These are phyloP conservation scores for Stachybotrys echinatus DNA, from an alignment of 2,329 filamentous ascomycete genomes.

Conservation along the genomic window DNA sequence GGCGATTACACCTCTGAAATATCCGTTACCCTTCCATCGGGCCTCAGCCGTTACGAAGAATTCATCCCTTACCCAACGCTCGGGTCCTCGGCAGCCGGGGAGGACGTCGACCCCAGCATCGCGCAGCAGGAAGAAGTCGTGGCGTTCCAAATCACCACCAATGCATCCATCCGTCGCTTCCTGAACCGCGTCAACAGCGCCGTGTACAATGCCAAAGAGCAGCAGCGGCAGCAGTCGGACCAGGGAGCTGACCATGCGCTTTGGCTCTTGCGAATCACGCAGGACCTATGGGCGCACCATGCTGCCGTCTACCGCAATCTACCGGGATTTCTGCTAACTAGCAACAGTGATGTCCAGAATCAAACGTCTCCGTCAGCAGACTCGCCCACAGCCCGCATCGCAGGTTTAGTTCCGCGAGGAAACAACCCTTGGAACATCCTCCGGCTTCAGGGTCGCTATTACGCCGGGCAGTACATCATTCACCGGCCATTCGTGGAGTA, in stretches of 20 bases:
- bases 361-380: neutral
- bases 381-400: constrained; percentile 8
- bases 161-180: constrained; percentile 21
- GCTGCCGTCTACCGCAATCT: constrained; percentile 20
- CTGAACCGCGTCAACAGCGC: constrained; percentile 22
- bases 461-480: constrained; percentile 23
- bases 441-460: constrained; percentile 20
- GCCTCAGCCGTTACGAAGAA: constrained; percentile 22
- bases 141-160: constrained; percentile 23
- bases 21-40: constrained; percentile 18
- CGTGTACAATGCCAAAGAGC: constrained; percentile 20
- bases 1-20: constrained; percentile 23
- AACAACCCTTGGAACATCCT: constrained; percentile 26
- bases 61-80: constrained; percentile 16
- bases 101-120: neutral
- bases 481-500: constrained; percentile 23
- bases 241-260: constrained; percentile 11
- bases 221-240: constrained; percentile 11
- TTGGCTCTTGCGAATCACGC: constrained; percentile 18
- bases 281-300: constrained; percentile 20
- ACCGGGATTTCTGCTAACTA: constrained; percentile 15
- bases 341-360: constrained; percentile 1
- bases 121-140: constrained; percentile 15
- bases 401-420: constrained; percentile 6
- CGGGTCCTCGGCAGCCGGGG: neutral